phyloP scores from a whole-genome alignment of 1,139 yeast genomes.

The Pichia sp. region DNA sequence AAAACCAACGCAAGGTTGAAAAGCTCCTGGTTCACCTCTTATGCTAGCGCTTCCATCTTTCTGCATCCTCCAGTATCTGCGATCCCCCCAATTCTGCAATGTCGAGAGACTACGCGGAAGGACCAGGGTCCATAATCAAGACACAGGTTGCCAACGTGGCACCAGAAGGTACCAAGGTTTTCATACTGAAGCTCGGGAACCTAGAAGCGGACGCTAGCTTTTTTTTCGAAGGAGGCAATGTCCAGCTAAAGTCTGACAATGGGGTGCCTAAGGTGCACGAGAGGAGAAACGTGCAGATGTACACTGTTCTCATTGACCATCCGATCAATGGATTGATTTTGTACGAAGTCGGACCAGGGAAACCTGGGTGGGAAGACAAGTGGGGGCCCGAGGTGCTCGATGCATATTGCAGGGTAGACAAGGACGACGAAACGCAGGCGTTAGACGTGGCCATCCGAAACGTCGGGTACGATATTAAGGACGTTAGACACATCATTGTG shows the following conservation, averaged over 20 bases:
- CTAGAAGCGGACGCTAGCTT: conserved; percentile 6
- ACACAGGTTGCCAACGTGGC: conserved; percentile 2
- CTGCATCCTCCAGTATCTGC: too few species aligned
- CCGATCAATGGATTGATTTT: conserved; percentile 7
- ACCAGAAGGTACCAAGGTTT: conserved; percentile 8
- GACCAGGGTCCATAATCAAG: not conserved
- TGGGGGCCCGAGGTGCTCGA: conserved; percentile 7
- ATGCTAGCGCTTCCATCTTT: too few species aligned
- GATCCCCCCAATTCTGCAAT: too few species aligned
- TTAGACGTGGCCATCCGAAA: conserved; percentile 5
- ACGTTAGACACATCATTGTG: conserved; percentile 6
- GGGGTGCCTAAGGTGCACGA: conserved; percentile 1
- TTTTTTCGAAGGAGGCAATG: conserved; percentile 7
- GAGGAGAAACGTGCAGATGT: conserved; percentile 7
- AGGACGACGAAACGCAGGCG: conserved; percentile 6
- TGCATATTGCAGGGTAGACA: conserved; percentile 5
- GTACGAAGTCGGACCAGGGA: conserved; percentile 10
- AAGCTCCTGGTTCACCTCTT: too few species aligned
- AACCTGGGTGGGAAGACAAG: conserved; percentile 8
- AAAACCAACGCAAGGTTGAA: too few species aligned
- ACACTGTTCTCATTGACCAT: conserved; percentile 8
- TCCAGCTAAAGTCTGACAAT: not conserved
- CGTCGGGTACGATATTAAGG: conserved; percentile 5
- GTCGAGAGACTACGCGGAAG: conserved; percentile 9
- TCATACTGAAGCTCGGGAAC: conserved; percentile 4